Base-by-base conservation (phyloP, 2,329 filamentous ascomycete genomes). In the Chrysosporium queenslandicum region DNA sequence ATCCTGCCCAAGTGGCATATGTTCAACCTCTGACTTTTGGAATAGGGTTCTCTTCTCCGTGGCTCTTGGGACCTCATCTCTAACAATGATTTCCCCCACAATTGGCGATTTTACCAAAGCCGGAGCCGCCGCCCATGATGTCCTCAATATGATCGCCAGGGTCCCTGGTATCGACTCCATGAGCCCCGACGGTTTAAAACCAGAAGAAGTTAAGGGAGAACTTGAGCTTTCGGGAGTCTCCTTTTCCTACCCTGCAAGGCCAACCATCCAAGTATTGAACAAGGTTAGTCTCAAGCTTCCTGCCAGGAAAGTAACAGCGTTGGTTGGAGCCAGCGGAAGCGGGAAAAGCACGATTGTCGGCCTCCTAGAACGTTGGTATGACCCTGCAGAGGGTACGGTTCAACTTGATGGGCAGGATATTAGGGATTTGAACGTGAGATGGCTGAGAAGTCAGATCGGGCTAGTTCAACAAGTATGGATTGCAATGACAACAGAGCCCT, bases 241-340 rank as follows among this genome's bases (percentile, higher is more conserved):
- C 0, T 74, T 76, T 53, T 61, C 67, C 1, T 77, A 77, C 55
- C 74, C 74, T 0, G 69, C 70, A 4, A 62, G 75, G 0, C 72
- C 73, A 0, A 67, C 69, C 1, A 64, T 68, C 7, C 65, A 63
- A 0, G 71, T 77, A 1, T 57, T 76, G 7, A 62, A 73, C 9
- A 59, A 70, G 34, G 70, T 77, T 27, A 68, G 64, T 1, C 62
- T 77, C 0, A 58, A 64, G 2, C 64, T 77, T 3, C 71, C 73
- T 1, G 69, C 73, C 2, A 71, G 71, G 27, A 74, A 75, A 53
- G 72, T 71, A 0, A 81, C 78, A 0, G 79, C 78, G 2, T 71
- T 82, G 29, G 78, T 82, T 1, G 80, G 79, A 0, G 71, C 77
- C 0, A 80, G 77, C 0, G 79, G 79, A 1, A 78, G 75, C 51